These are phyloP conservation scores for Microdochium trichocladiopsis DNA, from an alignment of 2,329 filamentous ascomycete species.

Conservation along the genomic window DNA sequence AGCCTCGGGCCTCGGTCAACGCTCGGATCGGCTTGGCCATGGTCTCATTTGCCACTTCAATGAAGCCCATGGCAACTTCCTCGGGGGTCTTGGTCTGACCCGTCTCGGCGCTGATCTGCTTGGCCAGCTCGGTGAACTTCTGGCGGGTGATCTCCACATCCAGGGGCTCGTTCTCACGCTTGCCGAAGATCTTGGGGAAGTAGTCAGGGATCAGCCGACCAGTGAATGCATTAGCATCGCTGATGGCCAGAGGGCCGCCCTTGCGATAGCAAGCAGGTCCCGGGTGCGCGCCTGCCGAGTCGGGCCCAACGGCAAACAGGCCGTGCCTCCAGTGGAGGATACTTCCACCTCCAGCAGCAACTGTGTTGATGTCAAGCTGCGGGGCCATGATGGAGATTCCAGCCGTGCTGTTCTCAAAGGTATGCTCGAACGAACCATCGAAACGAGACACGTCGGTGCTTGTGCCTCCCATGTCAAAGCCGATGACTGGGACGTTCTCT, in stretches of 20 bases:
- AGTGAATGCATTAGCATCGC: constrained; percentile 82
- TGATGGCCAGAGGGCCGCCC: constrained; percentile 84
- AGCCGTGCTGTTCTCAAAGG: constrained; percentile 89
- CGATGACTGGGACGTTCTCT: constrained; percentile 80
- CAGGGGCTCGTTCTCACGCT: constrained; percentile 75
- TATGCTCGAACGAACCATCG: constrained; percentile 82
- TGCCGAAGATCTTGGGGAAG: constrained; percentile 93
- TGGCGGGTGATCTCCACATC: constrained; percentile 70
- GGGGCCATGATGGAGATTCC: constrained; percentile 92
- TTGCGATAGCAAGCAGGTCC: constrained; percentile 90
- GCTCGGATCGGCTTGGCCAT: constrained; percentile 89
- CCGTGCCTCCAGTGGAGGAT: constrained; percentile 83
- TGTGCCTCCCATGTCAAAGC: constrained; percentile 88
- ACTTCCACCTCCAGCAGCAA: constrained; percentile 83
- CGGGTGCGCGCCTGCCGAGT: constrained; percentile 82
- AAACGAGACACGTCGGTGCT: constrained; percentile 88
- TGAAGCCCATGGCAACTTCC: constrained; percentile 82
- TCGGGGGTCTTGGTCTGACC: constrained; percentile 67
- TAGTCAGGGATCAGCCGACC: constrained; percentile 82
- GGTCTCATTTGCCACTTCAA: constrained; percentile 84
- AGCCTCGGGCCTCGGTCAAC: constrained; percentile 85
- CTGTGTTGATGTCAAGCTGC: constrained; percentile 90
- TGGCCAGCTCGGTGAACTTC: constrained; percentile 68
- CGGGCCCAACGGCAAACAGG: constrained; percentile 83
- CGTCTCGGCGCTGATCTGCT: constrained; percentile 71